Evolutionary conservation across 1,284 basidiomycete species (phyloP), one percentile per base, ranked within the genome.

Genomic region (Phellopilus nigrolimitatus): DNA sequence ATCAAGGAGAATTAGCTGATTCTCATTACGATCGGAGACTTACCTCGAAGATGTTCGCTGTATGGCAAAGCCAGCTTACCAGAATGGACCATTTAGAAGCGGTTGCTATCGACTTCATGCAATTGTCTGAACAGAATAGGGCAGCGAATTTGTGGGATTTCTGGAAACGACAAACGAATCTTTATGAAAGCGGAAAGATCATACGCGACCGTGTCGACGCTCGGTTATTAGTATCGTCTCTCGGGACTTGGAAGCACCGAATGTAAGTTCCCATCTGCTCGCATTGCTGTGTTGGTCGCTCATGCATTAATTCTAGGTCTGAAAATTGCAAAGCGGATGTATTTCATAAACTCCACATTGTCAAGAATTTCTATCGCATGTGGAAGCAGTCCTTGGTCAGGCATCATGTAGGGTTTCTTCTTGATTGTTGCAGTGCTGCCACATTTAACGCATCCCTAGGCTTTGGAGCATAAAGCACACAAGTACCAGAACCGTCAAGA

Each of bases 401-500:
- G 25, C 44, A 40, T 10, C 48, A 31, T n/a, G 53, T 55, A 40
- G 37, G 22, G 27, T 15, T 38, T 28, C 38, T 39, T 24, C n/a
- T 27, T 15, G 8, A 57, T 28, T 17, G 49, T 13, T 33, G 87
- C 84, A 80, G 74, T 13, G 84, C 85, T 88, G 82, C 80, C 17
- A 25, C 5, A 36, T 10, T 25, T 41, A 47, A 33, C 22, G 21
- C 25, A 34, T 15, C n/a, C 4, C 55, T 51, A 80, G 79, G 57
- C 58, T 21, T 59, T 82, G 60, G 78, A 82, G 59, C 68, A 62
- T 50, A 76, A 76, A 25, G 84, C 80, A 4, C 64, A 69, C 52
- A 84, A 80, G 54, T 76, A 85, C 59, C 53, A 80, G 15, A 68
- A 71, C 34, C 74, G 81, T 36, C 83, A 82, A 61, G 81, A 89